Evolutionary conservation across 306 rosid species (phyloP), one percentile per base, ranked within the genome.

Genomic region (Quercus aquifolioides): DNA sequence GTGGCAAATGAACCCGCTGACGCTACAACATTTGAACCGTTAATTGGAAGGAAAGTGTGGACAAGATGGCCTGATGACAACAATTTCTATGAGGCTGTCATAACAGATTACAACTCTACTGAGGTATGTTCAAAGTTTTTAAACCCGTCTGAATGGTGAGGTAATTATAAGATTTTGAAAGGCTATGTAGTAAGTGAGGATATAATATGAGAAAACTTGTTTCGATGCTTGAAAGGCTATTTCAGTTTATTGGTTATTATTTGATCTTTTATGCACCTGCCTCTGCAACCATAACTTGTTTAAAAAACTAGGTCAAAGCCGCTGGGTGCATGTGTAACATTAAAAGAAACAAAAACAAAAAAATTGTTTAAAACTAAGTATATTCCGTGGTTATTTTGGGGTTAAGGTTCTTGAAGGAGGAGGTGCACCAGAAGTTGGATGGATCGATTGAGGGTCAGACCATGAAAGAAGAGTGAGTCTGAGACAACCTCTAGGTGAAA

Each of bases 11-110:
- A 88, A 62, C 76, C 87, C 43, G 79, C 86, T 62, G 97, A 87
- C 31, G 87, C 86, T 54, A 79, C 85, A 67, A 17, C 74, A 14
- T 81, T 78, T 69, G 94, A 96, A 74, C 86, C 91, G 7, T 88
- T 90, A 70, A 80, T 96, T 72, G 99, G 97, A 78, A 92, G 88
- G 89, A 96, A 88, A 83, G 96, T 96, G 80, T 89, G 96, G 97
- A 93, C 96, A 46, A 88, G 97, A 73, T 96, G 99, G 99, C 99
- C 97, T 55, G 94, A 83, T 82, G 97, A 96, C 85, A 96, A 96
- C 81, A 88, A 81, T 88, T 96, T 96, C 80, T 96, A 96, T 70
- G 97, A 96, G 88, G 98, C 99, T 82, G 83, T 90, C 57, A 84
- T 96, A 74, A 91, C 98, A 25, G 94, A 91, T 74, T 96, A 91